These are phyloP conservation scores for Backusella morwellensis DNA, from an alignment of 192 early-diverging fungal species.

Conservation along the genomic window DNA sequence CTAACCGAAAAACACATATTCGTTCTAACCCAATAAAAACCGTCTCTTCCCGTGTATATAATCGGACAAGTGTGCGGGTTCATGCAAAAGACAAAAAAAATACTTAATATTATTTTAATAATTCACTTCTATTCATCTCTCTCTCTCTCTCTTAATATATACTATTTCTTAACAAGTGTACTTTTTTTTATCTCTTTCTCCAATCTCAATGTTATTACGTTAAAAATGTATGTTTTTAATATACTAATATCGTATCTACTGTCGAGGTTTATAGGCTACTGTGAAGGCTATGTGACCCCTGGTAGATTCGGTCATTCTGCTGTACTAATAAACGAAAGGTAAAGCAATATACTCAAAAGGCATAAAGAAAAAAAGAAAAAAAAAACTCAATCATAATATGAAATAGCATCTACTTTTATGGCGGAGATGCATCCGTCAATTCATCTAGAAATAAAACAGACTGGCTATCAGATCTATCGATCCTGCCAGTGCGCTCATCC, in stretches of 20 bases:
- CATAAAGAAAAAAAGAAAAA: not conserved
- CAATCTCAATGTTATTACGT: not conserved
- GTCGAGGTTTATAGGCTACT: not conserved
- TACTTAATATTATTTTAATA: not conserved
- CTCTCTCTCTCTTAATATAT: not conserved
- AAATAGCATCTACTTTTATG: slow-evolving; percentile 32
- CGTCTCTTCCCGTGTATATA: not conserved
- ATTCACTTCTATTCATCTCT: not conserved
- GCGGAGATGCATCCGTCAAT: slow-evolving; percentile 25
- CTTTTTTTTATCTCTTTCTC: not conserved
- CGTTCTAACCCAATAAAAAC: not conserved
- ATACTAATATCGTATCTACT: slow-evolving; percentile 1
- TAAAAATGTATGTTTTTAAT: slow-evolving; percentile 3
- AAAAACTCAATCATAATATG: not conserved
- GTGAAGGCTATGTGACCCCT: slow-evolving; percentile 14
- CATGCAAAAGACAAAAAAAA: not conserved
- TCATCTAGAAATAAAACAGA: slow-evolving; percentile 17
- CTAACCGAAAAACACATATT: not conserved
- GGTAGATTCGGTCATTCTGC: slow-evolving; percentile 27
- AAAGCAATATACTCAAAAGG: not conserved
- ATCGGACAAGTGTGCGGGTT: slow-evolving; percentile 2
- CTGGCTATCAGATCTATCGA: slow-evolving; percentile 33
- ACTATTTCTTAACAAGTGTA: not conserved
- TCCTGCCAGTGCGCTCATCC: slow-evolving; percentile 12
- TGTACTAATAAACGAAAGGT: slow-evolving; percentile 23